Evolutionary conservation across 352 stramenopile genomes (phyloP).

Genomic region (Globisporangium perplexum): DNA sequence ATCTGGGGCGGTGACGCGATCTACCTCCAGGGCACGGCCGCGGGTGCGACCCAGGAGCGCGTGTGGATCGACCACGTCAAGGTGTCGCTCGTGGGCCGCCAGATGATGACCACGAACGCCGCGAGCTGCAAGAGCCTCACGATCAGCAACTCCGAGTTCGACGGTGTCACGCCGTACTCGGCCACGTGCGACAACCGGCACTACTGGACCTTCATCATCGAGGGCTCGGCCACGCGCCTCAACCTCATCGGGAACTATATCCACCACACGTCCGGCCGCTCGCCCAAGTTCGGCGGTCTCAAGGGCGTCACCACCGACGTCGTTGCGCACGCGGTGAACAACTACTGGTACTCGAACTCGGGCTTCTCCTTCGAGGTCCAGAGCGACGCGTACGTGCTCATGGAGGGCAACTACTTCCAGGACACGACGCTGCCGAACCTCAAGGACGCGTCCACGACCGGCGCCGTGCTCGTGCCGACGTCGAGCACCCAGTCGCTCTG

Average conservation of each 20-base stretch:
- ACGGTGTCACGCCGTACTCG: constrained; percentile 23
- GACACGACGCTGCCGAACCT: background rate
- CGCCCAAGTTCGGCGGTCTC: constrained; percentile 21
- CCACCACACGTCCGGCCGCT: constrained; percentile 29
- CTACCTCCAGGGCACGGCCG: constrained; percentile 8
- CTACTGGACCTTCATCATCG: constrained; percentile 33
- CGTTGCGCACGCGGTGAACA: constrained; percentile 14
- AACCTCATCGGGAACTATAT: constrained; percentile 32
- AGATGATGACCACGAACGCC: constrained; percentile 28
- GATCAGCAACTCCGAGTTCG: constrained; percentile 34
- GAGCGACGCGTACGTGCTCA: constrained; percentile 10
- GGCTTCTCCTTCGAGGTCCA: constrained; percentile 15
- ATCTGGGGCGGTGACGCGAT: constrained; percentile 9
- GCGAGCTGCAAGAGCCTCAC: constrained; percentile 24
- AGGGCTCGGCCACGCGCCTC: constrained; percentile 21
- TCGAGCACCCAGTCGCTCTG: constrained; percentile 1
- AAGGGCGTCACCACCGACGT: constrained; percentile 12
- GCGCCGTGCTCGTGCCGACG: background rate
- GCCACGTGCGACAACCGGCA: constrained; percentile 26
- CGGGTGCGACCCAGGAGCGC: constrained; percentile 14
- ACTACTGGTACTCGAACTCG: constrained; percentile 18
- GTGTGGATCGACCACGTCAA: constrained; percentile 38
- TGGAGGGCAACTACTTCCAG: constrained; percentile 12
- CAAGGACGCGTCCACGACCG: constrained; percentile 3
- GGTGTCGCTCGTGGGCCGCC: constrained; percentile 17